phyloP scores from a whole-genome alignment of 176 grass and related monocot species.

The Raddia distichophylla region DNA sequence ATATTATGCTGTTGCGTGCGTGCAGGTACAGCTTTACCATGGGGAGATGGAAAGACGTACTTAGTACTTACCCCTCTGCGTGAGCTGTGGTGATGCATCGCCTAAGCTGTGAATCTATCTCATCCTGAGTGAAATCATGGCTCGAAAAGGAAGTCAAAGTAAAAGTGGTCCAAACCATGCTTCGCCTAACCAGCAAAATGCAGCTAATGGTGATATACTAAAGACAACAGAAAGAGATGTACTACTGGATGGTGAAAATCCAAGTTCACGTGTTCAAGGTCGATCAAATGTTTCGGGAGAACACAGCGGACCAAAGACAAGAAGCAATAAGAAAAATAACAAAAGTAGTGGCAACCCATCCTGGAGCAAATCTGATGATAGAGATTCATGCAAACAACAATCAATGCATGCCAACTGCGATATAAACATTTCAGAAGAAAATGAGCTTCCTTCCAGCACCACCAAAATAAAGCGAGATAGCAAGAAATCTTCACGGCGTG shows the following conservation, averaged over 20 bases:
- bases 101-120: slow-evolving; percentile 30
- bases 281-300: slow-evolving; percentile 44
- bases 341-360: slow-evolving; percentile 34
- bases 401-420: slow-evolving; percentile 34
- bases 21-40: slow-evolving; percentile 41
- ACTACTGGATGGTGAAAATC: slow-evolving; percentile 32
- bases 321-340: slow-evolving; percentile 49
- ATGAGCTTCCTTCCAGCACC: slow-evolving; percentile 36
- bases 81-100: slow-evolving; percentile 11
- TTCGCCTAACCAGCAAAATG: slow-evolving; percentile 51
- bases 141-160: slow-evolving; percentile 81
- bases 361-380: slow-evolving; percentile 46
- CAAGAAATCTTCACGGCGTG: slow-evolving; percentile 41
- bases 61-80: neutral
- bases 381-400: slow-evolving; percentile 30
- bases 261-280: slow-evolving; percentile 43
- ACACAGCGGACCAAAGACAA: slow-evolving; percentile 51
- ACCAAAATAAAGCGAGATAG: slow-evolving; percentile 45
- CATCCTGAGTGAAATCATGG: slow-evolving; percentile 57
- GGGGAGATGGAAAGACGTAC: slow-evolving; percentile 24
- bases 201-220: slow-evolving; percentile 54
- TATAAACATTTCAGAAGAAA: slow-evolving; percentile 42
- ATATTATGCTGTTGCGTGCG: slow-evolving; percentile 32
- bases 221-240: slow-evolving; percentile 54
- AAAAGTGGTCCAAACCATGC: slow-evolving; percentile 57